Percentiles rank a stretch among this genome's conserved stretches.
Conservation (phyloP, 306 rosid genomes). For the Sechiopsis laciniata region DNA sequence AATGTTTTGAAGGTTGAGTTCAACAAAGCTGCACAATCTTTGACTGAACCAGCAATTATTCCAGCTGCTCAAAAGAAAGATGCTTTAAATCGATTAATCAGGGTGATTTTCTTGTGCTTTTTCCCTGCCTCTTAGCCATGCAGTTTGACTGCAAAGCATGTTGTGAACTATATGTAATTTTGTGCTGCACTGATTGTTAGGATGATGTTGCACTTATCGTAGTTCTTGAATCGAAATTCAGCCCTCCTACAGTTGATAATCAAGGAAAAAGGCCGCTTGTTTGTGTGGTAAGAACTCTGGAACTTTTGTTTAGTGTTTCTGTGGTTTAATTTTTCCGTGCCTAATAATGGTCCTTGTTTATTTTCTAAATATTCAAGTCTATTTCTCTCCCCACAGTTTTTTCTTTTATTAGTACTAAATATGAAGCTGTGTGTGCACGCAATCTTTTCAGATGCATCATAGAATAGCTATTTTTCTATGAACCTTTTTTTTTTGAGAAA, state of each 20-base stretch:
- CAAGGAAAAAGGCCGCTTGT: conserved; percentile 90
- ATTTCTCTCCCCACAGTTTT: neutral
- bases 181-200: conserved; percentile 36
- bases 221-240: conserved; percentile 90
- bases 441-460: neutral
- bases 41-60: conserved; percentile 70
- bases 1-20: conserved; percentile 79
- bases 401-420: neutral
- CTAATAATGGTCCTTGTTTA: neutral
- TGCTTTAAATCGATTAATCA: conserved; percentile 82
- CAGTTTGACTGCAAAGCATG: neutral
- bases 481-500: too few species aligned
- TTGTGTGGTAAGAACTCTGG: conserved; percentile 70
- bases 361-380: neutral
- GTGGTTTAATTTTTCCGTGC: neutral
- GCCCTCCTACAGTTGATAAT: conserved; percentile 65
- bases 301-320: neutral
- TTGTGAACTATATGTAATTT: neutral
- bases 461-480: neutral
- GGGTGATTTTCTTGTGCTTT: conserved; percentile 39
- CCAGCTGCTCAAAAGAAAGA: conserved; percentile 77
- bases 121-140: conserved; percentile 6
- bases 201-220: conserved; percentile 95
- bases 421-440: neutral
- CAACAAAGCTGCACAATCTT: conserved; percentile 94